phyloP scores from a whole-genome alignment of 2,329 filamentous ascomycete genomes.

The Lachnellula hyalina region DNA sequence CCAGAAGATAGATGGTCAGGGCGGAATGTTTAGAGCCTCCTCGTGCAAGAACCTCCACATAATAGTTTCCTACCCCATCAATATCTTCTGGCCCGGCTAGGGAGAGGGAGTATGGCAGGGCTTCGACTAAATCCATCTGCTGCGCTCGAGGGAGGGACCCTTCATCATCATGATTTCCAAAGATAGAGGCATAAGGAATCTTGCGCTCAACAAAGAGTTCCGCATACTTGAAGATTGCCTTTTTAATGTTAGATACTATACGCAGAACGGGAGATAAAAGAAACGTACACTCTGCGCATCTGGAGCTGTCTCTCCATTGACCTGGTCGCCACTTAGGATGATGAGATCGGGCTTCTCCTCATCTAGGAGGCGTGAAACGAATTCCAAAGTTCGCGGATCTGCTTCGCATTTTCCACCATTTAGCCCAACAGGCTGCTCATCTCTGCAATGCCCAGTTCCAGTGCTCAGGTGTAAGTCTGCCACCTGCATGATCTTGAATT shows the following conservation, averaged over 20 bases:
- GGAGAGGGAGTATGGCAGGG: slow-evolving; percentile 86
- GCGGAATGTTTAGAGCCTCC: slow-evolving; percentile 79
- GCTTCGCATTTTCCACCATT: slow-evolving; percentile 81
- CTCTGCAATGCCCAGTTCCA: slow-evolving; percentile 77
- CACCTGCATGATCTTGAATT: slow-evolving; percentile 95
- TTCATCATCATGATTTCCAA: slow-evolving; percentile 97
- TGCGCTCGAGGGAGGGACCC: slow-evolving; percentile 63
- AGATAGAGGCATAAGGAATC: slow-evolving; percentile 89
- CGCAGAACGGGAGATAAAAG: neutral
- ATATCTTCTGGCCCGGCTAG: slow-evolving; percentile 74
- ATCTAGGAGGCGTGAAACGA: slow-evolving; percentile 76
- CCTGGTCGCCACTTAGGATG: slow-evolving; percentile 86
- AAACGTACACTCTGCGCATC: slow-evolving; percentile 76
- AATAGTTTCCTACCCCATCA: slow-evolving; percentile 92
- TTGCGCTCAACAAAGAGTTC: slow-evolving; percentile 78
- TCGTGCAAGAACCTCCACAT: slow-evolving; percentile 80
- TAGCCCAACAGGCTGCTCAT: slow-evolving; percentile 70
- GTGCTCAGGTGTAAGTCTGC: slow-evolving; percentile 94
- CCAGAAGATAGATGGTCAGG: slow-evolving; percentile 88
- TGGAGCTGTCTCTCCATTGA: slow-evolving; percentile 88
- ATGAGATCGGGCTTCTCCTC: slow-evolving; percentile 93
- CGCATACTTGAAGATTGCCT: slow-evolving; percentile 91
- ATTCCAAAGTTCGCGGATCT: slow-evolving; percentile 85
- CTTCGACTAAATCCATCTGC: slow-evolving; percentile 82
- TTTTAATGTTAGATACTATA: slow-evolving; percentile 15